A percentile compares a stretch with the other conserved stretches of the same genome.
Evolutionary conservation across 2,329 filamentous ascomycete genomes (phyloP).

Genomic region (Fusarium gaditjirri): DNA sequence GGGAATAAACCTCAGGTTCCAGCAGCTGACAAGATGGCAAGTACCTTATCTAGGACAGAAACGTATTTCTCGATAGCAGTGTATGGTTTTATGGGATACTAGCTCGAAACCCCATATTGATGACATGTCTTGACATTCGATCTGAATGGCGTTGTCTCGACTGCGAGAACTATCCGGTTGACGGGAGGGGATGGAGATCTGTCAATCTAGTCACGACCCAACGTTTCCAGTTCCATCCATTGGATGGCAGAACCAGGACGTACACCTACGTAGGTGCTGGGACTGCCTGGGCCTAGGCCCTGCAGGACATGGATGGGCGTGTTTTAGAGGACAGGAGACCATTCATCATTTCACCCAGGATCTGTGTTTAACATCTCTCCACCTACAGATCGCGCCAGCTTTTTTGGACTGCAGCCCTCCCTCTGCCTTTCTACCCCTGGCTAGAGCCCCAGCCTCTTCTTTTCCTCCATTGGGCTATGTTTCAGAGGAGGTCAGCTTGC

Average conservation of each 20-base stretch:
- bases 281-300: constrained; percentile 25
- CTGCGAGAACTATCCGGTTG: constrained; percentile 1
- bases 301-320: constrained; percentile 34
- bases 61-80: not conserved
- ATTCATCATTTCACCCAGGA: constrained; percentile 19
- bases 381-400: constrained; percentile 44
- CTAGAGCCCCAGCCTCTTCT: constrained; percentile 16
- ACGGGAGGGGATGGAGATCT: constrained; percentile 5
- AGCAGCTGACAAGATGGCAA: not conserved
- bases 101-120: not conserved
- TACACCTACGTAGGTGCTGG: constrained; percentile 17
- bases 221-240: constrained; percentile 6
- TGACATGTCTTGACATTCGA: not conserved
- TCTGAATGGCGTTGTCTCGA: not conserved
- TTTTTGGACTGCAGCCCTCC: constrained; percentile 16
- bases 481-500: not conserved
- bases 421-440: constrained; percentile 19
- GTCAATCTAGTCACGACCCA: constrained; percentile 17
- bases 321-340: constrained; percentile 9
- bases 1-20: constrained; percentile 3
- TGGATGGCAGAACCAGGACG: not conserved
- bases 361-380: constrained; percentile 42
- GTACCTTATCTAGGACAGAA: not conserved
- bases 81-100: not conserved
- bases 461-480: not conserved